Conservation (phyloP, 2,329 filamentous ascomycete species). For the Trichoderma simmonsii region DNA sequence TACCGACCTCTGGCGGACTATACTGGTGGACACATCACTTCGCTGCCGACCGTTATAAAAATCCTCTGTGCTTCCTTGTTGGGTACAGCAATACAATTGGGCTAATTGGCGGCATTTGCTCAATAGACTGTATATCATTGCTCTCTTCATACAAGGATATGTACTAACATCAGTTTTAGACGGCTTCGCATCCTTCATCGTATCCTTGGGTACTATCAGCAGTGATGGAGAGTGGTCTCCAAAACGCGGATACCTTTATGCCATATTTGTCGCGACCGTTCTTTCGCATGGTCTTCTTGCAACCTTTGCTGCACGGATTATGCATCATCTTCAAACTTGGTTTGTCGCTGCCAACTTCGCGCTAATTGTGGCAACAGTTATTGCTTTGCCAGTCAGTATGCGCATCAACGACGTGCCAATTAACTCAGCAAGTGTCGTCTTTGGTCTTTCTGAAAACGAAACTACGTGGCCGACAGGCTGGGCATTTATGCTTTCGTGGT, state of each 20-base stretch:
- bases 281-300: background rate
- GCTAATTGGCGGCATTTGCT: slow-evolving; percentile 1
- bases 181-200: slow-evolving; percentile 3
- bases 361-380: background rate
- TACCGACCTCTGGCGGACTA: background rate
- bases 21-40: slow-evolving; percentile 12
- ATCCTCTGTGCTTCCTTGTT: background rate
- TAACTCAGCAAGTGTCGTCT: background rate
- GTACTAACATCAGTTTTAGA: background rate
- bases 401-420: background rate
- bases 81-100: slow-evolving; percentile 3
- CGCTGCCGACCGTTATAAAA: background rate
- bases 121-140: background rate
- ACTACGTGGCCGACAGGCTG: background rate
- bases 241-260: background rate
- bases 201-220: background rate
- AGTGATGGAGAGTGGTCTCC: background rate
- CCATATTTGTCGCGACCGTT: background rate
- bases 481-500: slow-evolving; percentile 5
- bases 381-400: background rate
- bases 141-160: too few species aligned
- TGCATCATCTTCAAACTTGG: slow-evolving; percentile 10
- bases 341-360: background rate
- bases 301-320: background rate
- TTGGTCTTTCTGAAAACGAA: background rate